phyloP scores from a whole-genome alignment of 208 protist genomes.

The Wallacemonas collosoma region DNA sequence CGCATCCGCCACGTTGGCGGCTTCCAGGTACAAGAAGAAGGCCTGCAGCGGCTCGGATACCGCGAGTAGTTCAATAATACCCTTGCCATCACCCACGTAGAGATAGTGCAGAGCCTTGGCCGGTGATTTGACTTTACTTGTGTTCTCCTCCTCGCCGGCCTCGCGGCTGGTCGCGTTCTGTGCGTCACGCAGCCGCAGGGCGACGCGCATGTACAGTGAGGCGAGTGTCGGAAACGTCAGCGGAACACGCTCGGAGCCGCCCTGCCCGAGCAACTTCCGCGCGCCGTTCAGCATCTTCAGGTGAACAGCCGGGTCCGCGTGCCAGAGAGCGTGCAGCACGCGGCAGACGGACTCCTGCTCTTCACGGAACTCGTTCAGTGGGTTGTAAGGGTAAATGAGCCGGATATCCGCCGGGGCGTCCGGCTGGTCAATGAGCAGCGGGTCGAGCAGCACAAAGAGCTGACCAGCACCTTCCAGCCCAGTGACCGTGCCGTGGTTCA shows the following conservation, averaged over 20 bases:
- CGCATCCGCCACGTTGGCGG: slow-evolving; percentile 73
- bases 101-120: slow-evolving; percentile 30
- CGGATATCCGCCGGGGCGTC: slow-evolving; percentile 39
- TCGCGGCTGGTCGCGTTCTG: not conserved
- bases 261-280: slow-evolving; percentile 87
- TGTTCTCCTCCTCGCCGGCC: not conserved
- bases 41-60: slow-evolving; percentile 44
- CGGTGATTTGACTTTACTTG: slow-evolving; percentile 8
- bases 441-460: slow-evolving; percentile 85
- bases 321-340: slow-evolving; percentile 88
- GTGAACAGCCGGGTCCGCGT: slow-evolving; percentile 70
- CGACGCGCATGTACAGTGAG: slow-evolving; percentile 74
- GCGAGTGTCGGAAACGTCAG: slow-evolving; percentile 88
- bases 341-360: slow-evolving; percentile 94
- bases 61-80: slow-evolving; percentile 71
- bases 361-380: slow-evolving; percentile 81
- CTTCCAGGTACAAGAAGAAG: slow-evolving; percentile 89
- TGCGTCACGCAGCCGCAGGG: slow-evolving; percentile 42
- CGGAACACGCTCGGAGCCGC: slow-evolving; percentile 82
- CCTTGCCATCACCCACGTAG: slow-evolving; percentile 74
- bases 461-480: slow-evolving; percentile 63
- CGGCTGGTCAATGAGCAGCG: slow-evolving; percentile 77
- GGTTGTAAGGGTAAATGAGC: slow-evolving; percentile 49
- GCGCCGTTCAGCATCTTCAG: slow-evolving; percentile 91
- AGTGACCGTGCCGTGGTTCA: slow-evolving; percentile 31